Conservation (phyloP, 2,329 filamentous ascomycete species). For the Colletotrichum falcatum region DNA sequence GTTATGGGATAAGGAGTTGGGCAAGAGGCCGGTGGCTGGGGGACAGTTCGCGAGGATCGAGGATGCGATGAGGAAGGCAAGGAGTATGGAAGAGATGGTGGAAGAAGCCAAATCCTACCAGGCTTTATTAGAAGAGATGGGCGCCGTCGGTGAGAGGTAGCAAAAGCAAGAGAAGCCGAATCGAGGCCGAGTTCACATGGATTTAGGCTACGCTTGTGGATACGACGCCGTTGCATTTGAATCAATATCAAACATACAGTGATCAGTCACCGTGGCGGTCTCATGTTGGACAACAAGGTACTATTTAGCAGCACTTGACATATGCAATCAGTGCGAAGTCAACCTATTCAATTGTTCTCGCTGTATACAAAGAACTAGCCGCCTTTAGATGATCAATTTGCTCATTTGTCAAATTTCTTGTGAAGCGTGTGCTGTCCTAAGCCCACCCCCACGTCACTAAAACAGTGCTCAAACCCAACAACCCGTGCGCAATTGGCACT, state of each 20-base stretch:
- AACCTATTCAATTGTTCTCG: too few species aligned
- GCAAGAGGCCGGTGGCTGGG: constrained; percentile 60
- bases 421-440: neutral
- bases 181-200: neutral
- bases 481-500: neutral
- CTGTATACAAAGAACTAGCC: neutral
- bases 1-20: constrained; percentile 64
- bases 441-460: constrained; percentile 9
- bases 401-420: neutral
- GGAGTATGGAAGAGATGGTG: constrained; percentile 81
- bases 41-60: constrained; percentile 77
- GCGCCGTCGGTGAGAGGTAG: constrained; percentile 34
- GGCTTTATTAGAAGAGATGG: constrained; percentile 59
- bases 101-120: constrained; percentile 79
- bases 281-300: neutral
- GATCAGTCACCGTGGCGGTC: neutral
- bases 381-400: too few species aligned
- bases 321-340: too few species aligned
- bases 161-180: neutral
- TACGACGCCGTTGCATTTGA: neutral
- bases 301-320: too few species aligned
- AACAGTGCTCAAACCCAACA: neutral
- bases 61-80: constrained; percentile 74
- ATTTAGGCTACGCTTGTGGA: too few species aligned
- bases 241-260: neutral